Evolutionary conservation across 768 basidiomycete genomes (phyloP).

Genomic region (Exidia glandulosa): DNA sequence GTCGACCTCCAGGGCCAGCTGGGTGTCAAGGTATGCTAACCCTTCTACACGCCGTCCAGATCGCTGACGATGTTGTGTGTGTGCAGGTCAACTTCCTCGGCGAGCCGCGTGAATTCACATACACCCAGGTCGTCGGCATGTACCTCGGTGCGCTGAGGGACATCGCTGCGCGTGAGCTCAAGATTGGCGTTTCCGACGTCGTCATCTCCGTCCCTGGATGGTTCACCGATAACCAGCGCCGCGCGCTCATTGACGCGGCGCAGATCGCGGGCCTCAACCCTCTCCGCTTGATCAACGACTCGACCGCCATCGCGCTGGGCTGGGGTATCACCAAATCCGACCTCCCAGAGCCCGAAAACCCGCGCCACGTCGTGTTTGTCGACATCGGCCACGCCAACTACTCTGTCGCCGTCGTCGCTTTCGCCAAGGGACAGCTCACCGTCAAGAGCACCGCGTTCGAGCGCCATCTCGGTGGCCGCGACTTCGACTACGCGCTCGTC

Average conservation of each 20-base stretch:
- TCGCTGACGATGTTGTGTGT: not conserved
- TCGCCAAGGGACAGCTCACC: constrained; percentile 84
- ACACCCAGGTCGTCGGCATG: constrained; percentile 85
- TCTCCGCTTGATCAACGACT: constrained; percentile 94
- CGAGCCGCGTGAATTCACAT: constrained; percentile 67
- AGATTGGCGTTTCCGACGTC: constrained; percentile 75
- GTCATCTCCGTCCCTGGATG: constrained; percentile 95
- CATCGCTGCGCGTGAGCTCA: constrained; percentile 76
- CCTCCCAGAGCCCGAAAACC: constrained; percentile 71
- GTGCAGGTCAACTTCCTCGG: constrained; percentile 79
- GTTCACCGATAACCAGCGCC: constrained; percentile 90
- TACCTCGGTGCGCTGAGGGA: constrained; percentile 88
- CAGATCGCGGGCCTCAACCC: constrained; percentile 80
- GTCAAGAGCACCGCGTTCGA: constrained; percentile 88
- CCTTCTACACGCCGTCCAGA: not conserved
- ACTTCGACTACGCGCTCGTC: constrained; percentile 88
- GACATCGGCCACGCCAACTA: constrained; percentile 92
- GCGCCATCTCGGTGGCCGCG: constrained; percentile 87
- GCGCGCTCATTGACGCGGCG: constrained; percentile 84
- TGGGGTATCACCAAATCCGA: constrained; percentile 99
- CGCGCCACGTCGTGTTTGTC: constrained; percentile 84
- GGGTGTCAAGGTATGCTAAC: constrained; percentile 74
- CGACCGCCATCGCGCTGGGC: constrained; percentile 89
- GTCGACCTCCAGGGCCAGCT: constrained; percentile 77
- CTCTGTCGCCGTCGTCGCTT: constrained; percentile 80